Evolutionary conservation across 495 filamentous ascomycete species (phyloP).

Genomic region (Neurospora sublineolata): DNA sequence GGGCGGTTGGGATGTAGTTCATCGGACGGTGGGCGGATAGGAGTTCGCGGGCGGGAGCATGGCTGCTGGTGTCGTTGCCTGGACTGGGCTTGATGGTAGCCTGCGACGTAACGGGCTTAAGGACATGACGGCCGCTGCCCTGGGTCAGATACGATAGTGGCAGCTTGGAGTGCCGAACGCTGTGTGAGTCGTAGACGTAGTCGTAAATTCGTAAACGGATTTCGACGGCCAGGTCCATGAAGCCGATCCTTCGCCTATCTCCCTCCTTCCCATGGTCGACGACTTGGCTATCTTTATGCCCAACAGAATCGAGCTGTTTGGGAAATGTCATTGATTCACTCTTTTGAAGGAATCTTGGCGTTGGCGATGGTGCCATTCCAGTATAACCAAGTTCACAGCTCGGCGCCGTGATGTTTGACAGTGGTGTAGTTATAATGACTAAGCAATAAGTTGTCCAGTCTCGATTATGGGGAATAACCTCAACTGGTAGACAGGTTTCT

Average conservation of each 20-base stretch:
- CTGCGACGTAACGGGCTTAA: slow-evolving; percentile 9
- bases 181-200: slow-evolving; percentile 17
- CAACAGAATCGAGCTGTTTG: not conserved
- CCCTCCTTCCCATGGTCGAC: not conserved
- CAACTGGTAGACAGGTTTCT: not conserved
- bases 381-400: not conserved
- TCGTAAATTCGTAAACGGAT: slow-evolving; percentile 25
- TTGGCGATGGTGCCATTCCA: not conserved
- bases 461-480: not conserved
- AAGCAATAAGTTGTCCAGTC: not conserved
- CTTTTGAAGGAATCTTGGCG: not conserved
- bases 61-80: not conserved
- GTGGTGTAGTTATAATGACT: not conserved
- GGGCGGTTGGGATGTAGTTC: slow-evolving; percentile 18
- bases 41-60: slow-evolving; percentile 1
- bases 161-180: slow-evolving; percentile 35
- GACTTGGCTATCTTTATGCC: not conserved
- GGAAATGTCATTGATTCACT: not conserved
- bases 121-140: slow-evolving; percentile 14
- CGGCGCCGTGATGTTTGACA: not conserved
- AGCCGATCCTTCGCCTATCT: slow-evolving; percentile 1
- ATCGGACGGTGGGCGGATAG: slow-evolving; percentile 21
- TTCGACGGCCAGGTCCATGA: slow-evolving; percentile 24
- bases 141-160: slow-evolving; percentile 21
- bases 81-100: not conserved